Base-by-base conservation (phyloP, 202 grass and related monocot genomes). In the Elaeis oleifera region DNA sequence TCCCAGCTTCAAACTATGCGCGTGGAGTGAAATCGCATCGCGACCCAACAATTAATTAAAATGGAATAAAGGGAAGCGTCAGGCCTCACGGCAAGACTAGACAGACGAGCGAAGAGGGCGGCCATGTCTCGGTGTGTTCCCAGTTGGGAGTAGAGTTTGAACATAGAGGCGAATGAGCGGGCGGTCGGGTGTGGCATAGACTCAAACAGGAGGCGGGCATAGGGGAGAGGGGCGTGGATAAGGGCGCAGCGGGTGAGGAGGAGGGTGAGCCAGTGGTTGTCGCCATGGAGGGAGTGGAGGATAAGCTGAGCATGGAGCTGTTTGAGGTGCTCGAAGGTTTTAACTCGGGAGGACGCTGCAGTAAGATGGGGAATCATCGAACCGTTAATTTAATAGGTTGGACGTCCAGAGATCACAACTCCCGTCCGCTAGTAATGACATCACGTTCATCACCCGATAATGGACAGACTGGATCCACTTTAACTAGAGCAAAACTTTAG, bases 321-420 rank as follows among this genome's bases (percentile, higher is more conserved):
- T 28, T 57, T 69, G 13, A 69, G 66, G 18, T 56, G 66, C 18
- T 57, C 15, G 66, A 69, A 18, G 28, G 29, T 48, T 58, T 57
- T 44, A 44, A 44, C 36, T 14, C 36, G 36, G 9, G 36, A 44
- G 2, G 36, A 44, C 36, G 36, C 36, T 13, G 13, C 2, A 44
- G 9, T 44, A 44, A 44, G 36, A 20, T 20, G 20, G 20, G 20
- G 20, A 20, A 20, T 20, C 20, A 20, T 20, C 20, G 20, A 20
- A 20, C 20, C 20, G 20, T 20, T 20, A 20, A 20, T 20, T 20
- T 20, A 20, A 20, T 20, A 0, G 20, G 20, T 20, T 20, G 20
- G 20, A 20, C 20, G 20, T 20, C 20, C 20, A 20, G 20, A 20
- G 20, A 20, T 20, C 20, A 20, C 20, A 20, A 20, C 20, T 20